These are phyloP conservation scores for Trichoderma sp. DNA, from an alignment of 2,329 filamentous ascomycete species.

Conservation along the genomic window DNA sequence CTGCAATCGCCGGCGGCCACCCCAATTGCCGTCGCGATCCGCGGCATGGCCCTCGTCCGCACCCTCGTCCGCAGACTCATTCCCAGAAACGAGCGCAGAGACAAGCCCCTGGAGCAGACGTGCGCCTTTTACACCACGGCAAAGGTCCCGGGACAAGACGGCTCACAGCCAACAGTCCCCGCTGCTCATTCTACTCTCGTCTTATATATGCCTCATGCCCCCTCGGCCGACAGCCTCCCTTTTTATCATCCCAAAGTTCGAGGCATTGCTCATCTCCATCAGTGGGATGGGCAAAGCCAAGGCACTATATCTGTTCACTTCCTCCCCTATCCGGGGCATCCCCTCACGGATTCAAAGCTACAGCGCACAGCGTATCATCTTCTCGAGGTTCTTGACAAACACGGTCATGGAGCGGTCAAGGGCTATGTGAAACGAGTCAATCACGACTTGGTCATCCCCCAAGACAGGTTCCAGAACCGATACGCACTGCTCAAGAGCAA, in stretches of 20 bases:
- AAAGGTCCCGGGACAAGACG: conserved; percentile 12
- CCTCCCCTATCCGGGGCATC: conserved; percentile 48
- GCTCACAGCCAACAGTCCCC: neutral
- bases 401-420: conserved; percentile 63
- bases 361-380: conserved; percentile 69
- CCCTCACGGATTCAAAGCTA: conserved; percentile 49
- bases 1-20: neutral
- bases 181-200: conserved; percentile 47
- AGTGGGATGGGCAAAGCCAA: conserved; percentile 49
- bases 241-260: conserved; percentile 85
- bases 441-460: conserved; percentile 79
- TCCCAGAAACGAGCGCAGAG: conserved; percentile 77
- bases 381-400: conserved; percentile 69
- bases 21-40: conserved; percentile 29
- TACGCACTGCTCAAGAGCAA: conserved; percentile 78
- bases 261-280: conserved; percentile 75
- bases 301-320: conserved; percentile 64
- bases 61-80: conserved; percentile 76
- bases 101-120: conserved; percentile 77
- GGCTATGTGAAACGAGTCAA: conserved; percentile 78
- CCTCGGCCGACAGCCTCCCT: conserved; percentile 64
- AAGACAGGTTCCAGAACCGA: conserved; percentile 75
- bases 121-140: conserved; percentile 66
- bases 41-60: conserved; percentile 50
- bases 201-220: conserved; percentile 75